A percentile compares a stretch with the other conserved stretches of the same genome.
Evolutionary conservation across 352 stramenopile species (phyloP).

Genomic region (Phytophthora uliginosa): DNA sequence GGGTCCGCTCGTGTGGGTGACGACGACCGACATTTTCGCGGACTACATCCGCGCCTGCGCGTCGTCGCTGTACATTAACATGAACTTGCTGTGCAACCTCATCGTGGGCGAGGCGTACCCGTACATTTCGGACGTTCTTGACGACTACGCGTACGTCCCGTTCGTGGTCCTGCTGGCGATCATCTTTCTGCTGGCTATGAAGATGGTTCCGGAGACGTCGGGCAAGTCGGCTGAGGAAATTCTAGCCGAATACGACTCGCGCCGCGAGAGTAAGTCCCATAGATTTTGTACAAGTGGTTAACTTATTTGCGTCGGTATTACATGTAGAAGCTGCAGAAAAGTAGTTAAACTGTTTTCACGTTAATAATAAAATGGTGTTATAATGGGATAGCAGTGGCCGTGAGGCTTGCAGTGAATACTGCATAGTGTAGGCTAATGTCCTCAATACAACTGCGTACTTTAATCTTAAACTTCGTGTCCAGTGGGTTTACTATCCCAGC

Average conservation of each 20-base stretch:
- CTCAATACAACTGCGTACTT: too few relatives aligned
- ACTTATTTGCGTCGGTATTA: too few relatives aligned
- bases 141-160: constrained; percentile 47
- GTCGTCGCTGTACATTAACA: constrained; percentile 32
- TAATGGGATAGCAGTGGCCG: too few relatives aligned
- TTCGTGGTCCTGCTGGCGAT: constrained; percentile 52
- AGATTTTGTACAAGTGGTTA: too few relatives aligned
- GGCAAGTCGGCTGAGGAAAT: constrained; percentile 63
- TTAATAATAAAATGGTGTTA: too few relatives aligned
- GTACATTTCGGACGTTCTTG: constrained; percentile 49
- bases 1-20: too few relatives aligned
- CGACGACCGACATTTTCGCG: constrained; percentile 2
- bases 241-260: constrained; percentile 39
- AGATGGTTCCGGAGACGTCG: constrained; percentile 54
- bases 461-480: too few relatives aligned
- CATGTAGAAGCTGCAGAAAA: too few relatives aligned
- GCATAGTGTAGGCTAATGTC: too few relatives aligned
- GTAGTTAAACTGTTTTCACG: too few relatives aligned
- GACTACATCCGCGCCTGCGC: background rate
- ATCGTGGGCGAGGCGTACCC: constrained; percentile 59
- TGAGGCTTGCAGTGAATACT: too few relatives aligned
- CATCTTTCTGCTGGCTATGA: constrained; percentile 46
- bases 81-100: constrained; percentile 61
- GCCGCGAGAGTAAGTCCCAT: constrained; percentile 14
- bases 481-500: too few relatives aligned